Conservation (phyloP, 305 asterid species). For the Fraxinus sp. region DNA sequence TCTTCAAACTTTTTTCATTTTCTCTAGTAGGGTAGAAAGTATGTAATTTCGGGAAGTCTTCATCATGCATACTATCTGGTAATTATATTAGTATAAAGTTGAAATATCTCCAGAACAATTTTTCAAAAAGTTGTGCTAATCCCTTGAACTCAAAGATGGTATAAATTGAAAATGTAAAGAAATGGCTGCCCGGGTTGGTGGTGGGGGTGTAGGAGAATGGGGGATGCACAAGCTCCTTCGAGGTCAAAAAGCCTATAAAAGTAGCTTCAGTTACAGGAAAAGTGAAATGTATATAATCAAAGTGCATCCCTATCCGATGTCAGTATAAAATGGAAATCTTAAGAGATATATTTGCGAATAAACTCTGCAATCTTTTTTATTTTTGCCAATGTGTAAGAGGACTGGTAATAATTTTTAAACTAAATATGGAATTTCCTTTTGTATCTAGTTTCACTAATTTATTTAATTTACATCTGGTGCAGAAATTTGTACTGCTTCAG, state of each 20-base stretch:
- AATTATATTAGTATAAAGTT: not conserved
- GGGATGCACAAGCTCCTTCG: not conserved
- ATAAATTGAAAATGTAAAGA: not conserved
- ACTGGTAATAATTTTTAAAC: no score
- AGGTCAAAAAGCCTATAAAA: not conserved
- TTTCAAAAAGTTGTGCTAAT: not conserved
- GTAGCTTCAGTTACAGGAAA: not conserved
- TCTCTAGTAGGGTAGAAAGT: not conserved
- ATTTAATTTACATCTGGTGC: conserved; percentile 24
- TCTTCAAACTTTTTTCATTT: not conserved
- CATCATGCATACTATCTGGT: not conserved
- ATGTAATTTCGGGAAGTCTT: not conserved
- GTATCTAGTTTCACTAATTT: conserved; percentile 9
- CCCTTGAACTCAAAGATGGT: not conserved
- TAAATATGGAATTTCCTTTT: no score
- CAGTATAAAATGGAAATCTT: not conserved
- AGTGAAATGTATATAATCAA: not conserved
- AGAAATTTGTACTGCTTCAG: conserved; percentile 94
- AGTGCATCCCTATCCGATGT: not conserved
- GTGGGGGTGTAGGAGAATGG: no score
- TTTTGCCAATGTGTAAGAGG: not conserved
- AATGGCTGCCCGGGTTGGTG: no score
- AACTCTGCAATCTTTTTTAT: not conserved
- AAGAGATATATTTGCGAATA: not conserved
- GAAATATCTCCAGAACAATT: not conserved